Evolutionary conservation across 1,139 yeast genomes (phyloP), one percentile per base, ranked within the genome.

Genomic region (Zygosaccharomyces sapae): DNA sequence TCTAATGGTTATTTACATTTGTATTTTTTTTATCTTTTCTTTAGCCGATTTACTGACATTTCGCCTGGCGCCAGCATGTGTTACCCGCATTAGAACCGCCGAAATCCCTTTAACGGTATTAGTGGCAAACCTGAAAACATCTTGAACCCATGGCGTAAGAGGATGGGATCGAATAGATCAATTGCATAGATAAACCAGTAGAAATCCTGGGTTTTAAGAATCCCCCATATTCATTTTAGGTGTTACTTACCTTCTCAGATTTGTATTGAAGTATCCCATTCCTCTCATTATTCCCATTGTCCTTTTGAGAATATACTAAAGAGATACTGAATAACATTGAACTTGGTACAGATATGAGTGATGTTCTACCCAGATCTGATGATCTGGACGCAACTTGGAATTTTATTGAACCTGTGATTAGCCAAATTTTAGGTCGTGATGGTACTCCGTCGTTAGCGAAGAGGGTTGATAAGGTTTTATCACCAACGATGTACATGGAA

Each of bases 351-450:
- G 12, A 22, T 12, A 68, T 68, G 70, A 41, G 65, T 10, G 70
- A 68, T 18, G 48, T 49, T 27, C 52, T 69, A 10, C 73, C 74
- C 20, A 63, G 65, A 48, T 61, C 72, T 4, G 71, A 68, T 59
- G 84, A 81, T 60, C 69, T 85, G 58, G 77, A 76, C 47, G 83
- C 85, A 25, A 85, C 92, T 2, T 85, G 94, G 94, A 67, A 72
- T 47, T 82, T 79, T 61, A 83, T 85, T 47, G 86, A 84, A 59
- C 90, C 92, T 2, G 86, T 88, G 5, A 69, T 85, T 41, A 79
- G 79, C 56, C 77, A 78, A 59, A 84, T 85, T 47, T 70, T 85
- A 51, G 94, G 90, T 2, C 80, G 57, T 22, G 66, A 61, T 44
- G 56, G 56, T 16, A 46, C 55, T 3, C 44, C 53, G n/a, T 33